Base-by-base conservation (phyloP, 2,329 filamentous ascomycete species). In the Aspergillus alliaceus region DNA sequence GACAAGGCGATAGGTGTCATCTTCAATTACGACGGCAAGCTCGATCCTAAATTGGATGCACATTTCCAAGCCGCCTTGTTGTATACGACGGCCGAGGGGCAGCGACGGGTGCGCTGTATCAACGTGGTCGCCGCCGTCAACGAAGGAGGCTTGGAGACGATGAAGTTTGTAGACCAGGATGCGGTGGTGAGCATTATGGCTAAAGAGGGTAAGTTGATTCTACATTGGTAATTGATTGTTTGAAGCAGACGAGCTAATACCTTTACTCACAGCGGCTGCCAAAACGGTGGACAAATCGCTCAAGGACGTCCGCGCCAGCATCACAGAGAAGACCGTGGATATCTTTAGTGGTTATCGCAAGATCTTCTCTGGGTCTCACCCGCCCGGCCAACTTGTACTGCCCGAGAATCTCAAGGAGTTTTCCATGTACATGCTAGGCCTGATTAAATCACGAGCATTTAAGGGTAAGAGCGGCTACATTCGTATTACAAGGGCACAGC, bases 391-490 rank as follows among this genome's bases (percentile, higher is more conserved):
- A 75, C 85, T 99, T 29, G 92, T 99, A 29, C 86, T 99, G 76
- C 95, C 95, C 0, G 95, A 99, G 77, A 90, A 93, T 64, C 84
- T 99, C 29, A 98, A 98, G 72, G 95, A 99, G 72, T 93, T 96
- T 67, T 87, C 90, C 68, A 98, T 99, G 92, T 98, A 95, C 75
- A 90, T 96, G 77, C 86, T 99, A 9, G 89, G 90, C 48, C 79
- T 98, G 62, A 79, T 96, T 72, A 99, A 99, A 75, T 93, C 86
- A 56, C 87, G 95, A 57, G 93, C 93, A 2, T 92, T 98, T 79
- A 98, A 98, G 79, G 85, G 79, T 80, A 67, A 60, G 66, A 9
- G 37, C 9, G 39, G n/a, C 31, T 47, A 48, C 27, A 32, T 4
- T 31, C 44, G 29, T 4, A n/a, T 24, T 14, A 2, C 24, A 42